Percentiles rank a stretch among this genome's conserved stretches.
These are phyloP conservation scores for Syzygium grande DNA, from an alignment of 345 rosid genomes.

Conservation along the genomic window DNA sequence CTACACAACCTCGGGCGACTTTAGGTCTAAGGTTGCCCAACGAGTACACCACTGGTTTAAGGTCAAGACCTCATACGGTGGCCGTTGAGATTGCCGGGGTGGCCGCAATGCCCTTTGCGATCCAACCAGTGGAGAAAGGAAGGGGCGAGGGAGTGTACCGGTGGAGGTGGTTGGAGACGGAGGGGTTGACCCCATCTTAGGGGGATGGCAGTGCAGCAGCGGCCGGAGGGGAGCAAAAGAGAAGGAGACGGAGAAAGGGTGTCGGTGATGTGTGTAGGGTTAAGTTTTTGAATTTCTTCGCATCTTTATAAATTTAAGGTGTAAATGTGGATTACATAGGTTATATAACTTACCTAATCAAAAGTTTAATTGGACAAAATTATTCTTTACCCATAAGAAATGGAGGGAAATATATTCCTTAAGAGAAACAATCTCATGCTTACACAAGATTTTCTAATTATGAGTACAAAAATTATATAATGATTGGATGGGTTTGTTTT, in stretches of 20 bases:
- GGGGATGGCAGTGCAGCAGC: not conserved
- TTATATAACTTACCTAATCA: not conserved
- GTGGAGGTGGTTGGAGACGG: not conserved
- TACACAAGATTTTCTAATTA: not conserved
- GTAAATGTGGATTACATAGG: not conserved
- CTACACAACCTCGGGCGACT: fast-evolving
- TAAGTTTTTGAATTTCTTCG: not conserved
- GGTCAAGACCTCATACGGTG: not conserved
- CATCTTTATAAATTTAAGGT: not conserved
- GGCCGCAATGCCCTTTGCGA: not conserved
- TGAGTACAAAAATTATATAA: no score
- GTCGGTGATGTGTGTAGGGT: not conserved
- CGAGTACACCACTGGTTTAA: not conserved
- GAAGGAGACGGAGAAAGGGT: not conserved
- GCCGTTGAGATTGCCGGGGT: not conserved
- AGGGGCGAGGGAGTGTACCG: no score
- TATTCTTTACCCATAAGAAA: not conserved
- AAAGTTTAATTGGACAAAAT: not conserved
- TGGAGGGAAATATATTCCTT: not conserved
- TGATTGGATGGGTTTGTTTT: not conserved
- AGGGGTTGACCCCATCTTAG: not conserved
- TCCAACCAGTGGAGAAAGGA: no score
- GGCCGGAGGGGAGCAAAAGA: not conserved
- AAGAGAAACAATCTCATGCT: not conserved
- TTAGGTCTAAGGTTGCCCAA: not conserved